Evolutionary conservation across 208 protist species (phyloP).

Genomic region (Crithidia sp.): DNA sequence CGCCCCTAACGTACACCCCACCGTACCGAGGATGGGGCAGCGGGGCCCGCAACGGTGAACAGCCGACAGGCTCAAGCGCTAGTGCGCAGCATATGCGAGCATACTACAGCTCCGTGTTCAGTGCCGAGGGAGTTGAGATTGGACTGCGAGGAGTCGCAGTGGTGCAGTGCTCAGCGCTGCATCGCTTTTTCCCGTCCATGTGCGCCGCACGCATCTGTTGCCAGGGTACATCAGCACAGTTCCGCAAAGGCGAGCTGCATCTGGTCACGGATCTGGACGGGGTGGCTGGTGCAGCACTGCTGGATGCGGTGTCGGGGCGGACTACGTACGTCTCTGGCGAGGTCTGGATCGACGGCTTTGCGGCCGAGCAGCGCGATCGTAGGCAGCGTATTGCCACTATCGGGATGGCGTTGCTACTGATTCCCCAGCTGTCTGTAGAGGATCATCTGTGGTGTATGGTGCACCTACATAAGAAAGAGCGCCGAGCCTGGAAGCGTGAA

Average conservation of each 20-base stretch:
- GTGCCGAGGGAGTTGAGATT: conserved; percentile 39
- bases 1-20: conserved; percentile 13
- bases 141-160: conserved; percentile 45
- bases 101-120: conserved; percentile 43
- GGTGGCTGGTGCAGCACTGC: conserved; percentile 27
- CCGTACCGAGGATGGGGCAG: neutral
- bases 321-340: conserved; percentile 30
- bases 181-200: conserved; percentile 28
- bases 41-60: neutral
- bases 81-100: conserved; percentile 20
- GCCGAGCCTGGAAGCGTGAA: conserved; percentile 33
- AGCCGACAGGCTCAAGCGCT: neutral
- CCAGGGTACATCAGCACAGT: conserved; percentile 44
- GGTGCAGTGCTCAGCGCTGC: conserved; percentile 29
- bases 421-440: conserved; percentile 55
- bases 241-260: conserved; percentile 44
- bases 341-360: conserved; percentile 34
- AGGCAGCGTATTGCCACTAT: conserved; percentile 20
- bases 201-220: conserved; percentile 39
- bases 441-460: conserved; percentile 63
- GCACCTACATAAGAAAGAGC: conserved; percentile 48
- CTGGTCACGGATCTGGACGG: conserved; percentile 48
- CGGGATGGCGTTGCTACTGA: conserved; percentile 30
- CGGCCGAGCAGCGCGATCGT: conserved; percentile 5
- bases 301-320: conserved; percentile 43